Evolutionary conservation across 2,329 filamentous ascomycete species (phyloP).

Genomic region (Raffaelea deltoideospora): DNA sequence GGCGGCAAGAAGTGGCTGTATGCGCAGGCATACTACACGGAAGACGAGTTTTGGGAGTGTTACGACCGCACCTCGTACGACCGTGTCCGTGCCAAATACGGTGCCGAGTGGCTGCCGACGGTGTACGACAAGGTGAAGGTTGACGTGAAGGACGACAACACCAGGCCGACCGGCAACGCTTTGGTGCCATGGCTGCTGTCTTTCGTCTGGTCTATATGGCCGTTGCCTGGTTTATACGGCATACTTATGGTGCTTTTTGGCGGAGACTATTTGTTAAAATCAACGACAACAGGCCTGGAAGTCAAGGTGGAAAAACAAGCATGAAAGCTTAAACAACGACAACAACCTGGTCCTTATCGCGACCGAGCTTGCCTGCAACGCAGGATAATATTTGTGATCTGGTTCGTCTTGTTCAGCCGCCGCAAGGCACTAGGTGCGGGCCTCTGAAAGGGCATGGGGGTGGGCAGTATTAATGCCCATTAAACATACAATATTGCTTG

Average conservation of each 20-base stretch:
- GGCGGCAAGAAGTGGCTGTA: slow-evolving; percentile 58
- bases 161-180: slow-evolving; percentile 13
- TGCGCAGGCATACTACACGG: slow-evolving; percentile 51
- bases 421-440: no score
- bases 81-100: slow-evolving; percentile 39
- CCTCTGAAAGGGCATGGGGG: no score
- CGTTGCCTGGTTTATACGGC: slow-evolving; percentile 28
- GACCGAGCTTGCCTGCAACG: no score
- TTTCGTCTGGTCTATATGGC: slow-evolving; percentile 21
- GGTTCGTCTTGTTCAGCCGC: no score
- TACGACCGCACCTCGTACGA: slow-evolving; percentile 49
- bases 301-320: no score
- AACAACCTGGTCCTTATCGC: no score
- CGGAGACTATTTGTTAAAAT: no score
- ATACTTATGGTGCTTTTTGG: slow-evolving; percentile 24
- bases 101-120: slow-evolving; percentile 41
- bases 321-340: no score
- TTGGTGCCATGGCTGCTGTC: slow-evolving; percentile 18
- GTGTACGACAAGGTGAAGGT: slow-evolving; percentile 55
- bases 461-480: no score
- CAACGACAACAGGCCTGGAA: no score
- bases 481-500: no score
- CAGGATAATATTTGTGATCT: no score
- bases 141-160: slow-evolving; percentile 20
- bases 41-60: slow-evolving; percentile 52